These are phyloP conservation scores for Glonium stellatum DNA, from an alignment of 495 filamentous ascomycete genomes.

Conservation along the genomic window DNA sequence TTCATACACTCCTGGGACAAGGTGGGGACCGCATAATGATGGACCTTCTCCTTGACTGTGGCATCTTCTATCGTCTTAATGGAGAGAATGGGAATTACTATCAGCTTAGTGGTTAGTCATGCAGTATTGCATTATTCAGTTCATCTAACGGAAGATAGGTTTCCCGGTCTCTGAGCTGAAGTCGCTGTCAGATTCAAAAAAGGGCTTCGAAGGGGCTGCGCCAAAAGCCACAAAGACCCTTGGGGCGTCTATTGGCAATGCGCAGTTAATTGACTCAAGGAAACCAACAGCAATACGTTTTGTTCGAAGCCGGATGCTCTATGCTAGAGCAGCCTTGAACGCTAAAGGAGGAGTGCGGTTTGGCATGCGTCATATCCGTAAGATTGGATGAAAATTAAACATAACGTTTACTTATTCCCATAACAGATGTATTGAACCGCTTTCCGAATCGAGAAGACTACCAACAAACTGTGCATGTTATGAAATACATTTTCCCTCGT, in stretches of 20 bases:
- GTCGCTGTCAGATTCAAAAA: slow-evolving; percentile 19
- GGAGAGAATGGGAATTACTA: slow-evolving; percentile 55
- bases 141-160: slow-evolving; percentile 34
- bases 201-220: neutral
- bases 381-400: slow-evolving; percentile 33
- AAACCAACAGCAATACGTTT: slow-evolving; percentile 52
- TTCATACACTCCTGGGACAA: slow-evolving; percentile 63
- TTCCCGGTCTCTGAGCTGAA: slow-evolving; percentile 43
- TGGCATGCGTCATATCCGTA: slow-evolving; percentile 77
- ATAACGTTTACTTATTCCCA: slow-evolving; percentile 1
- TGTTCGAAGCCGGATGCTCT: slow-evolving; percentile 78
- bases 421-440: slow-evolving; percentile 76
- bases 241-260: neutral
- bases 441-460: slow-evolving; percentile 46
- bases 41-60: slow-evolving; percentile 68
- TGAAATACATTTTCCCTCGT: slow-evolving; percentile 90
- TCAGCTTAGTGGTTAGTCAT: slow-evolving; percentile 67
- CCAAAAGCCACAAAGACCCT: neutral
- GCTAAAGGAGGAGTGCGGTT: slow-evolving; percentile 58
- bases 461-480: slow-evolving; percentile 59
- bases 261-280: slow-evolving; percentile 1
- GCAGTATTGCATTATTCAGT: slow-evolving; percentile 1
- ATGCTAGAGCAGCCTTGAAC: slow-evolving; percentile 65
- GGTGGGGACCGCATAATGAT: slow-evolving; percentile 79
- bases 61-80: slow-evolving; percentile 63